phyloP scores from a whole-genome alignment of 2,329 filamentous ascomycete genomes.

The Claviceps digitariae region DNA sequence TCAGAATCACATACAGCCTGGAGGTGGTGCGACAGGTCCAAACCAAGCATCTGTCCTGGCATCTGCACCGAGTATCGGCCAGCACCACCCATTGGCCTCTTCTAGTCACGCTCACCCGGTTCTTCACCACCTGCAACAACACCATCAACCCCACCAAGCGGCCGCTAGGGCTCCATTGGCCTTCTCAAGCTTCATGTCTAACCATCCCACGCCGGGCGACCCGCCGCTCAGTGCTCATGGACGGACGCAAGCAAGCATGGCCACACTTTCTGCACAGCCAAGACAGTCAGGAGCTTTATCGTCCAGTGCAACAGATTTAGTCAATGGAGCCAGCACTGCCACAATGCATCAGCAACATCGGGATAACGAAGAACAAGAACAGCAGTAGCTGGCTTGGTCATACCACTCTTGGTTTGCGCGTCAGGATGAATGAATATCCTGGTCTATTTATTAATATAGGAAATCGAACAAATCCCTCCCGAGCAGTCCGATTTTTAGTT shows the following conservation, averaged over 20 bases:
- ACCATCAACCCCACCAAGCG: neutral
- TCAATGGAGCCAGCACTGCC: conserved; percentile 22
- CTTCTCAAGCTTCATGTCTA: conserved; percentile 17
- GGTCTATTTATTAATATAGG: too few species aligned
- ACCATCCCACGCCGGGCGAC: conserved; percentile 10
- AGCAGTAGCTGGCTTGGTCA: neutral
- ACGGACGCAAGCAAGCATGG: conserved; percentile 17
- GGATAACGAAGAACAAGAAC: neutral
- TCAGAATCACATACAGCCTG: conserved; percentile 10
- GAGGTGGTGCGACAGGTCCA: neutral
- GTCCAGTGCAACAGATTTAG: neutral
- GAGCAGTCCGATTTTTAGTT: neutral
- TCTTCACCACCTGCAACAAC: conserved; percentile 9
- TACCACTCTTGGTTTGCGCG: neutral
- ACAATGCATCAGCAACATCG: conserved; percentile 18
- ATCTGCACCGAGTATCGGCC: conserved; percentile 11
- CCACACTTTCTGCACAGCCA: conserved; percentile 13
- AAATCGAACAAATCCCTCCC: neutral
- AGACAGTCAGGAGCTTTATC: conserved; percentile 9
- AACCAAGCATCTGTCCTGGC: neutral
- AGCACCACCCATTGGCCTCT: conserved; percentile 11
- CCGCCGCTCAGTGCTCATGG: conserved; percentile 10
- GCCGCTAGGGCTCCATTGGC: conserved; percentile 11
- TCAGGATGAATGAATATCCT: neutral
- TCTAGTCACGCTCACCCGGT: conserved; percentile 9